These are phyloP conservation scores for Aspergillus pseudonomiae DNA, from an alignment of 2,329 filamentous ascomycete species.

Conservation along the genomic window DNA sequence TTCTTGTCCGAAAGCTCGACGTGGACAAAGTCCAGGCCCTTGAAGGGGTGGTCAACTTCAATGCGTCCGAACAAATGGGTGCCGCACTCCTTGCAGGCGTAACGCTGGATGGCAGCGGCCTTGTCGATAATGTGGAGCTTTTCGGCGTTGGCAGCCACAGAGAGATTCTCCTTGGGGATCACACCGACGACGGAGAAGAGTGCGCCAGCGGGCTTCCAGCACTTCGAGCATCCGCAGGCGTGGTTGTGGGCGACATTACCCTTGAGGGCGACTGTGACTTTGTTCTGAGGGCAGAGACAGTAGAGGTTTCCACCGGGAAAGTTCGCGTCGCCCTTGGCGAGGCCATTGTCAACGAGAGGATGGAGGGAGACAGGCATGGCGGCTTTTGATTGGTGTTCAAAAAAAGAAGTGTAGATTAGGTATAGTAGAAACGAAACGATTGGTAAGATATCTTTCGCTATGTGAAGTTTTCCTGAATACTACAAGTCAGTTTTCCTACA, in stretches of 20 bases:
- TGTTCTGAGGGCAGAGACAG: constrained; percentile 61
- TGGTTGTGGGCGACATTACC: constrained; percentile 69
- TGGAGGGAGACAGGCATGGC: constrained; percentile 53
- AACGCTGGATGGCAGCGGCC: constrained; percentile 61
- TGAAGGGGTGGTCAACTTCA: constrained; percentile 66
- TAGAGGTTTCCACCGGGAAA: constrained; percentile 64
- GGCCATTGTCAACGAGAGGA: constrained; percentile 64
- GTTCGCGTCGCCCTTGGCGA: constrained; percentile 57
- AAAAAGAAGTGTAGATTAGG: neutral
- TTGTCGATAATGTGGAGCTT: constrained; percentile 63
- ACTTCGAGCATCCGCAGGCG: constrained; percentile 72
- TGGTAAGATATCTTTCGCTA: neutral
- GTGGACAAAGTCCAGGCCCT: constrained; percentile 71
- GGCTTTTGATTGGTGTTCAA: neutral
- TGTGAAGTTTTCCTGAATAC: neutral
- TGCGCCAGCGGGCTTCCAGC: constrained; percentile 68
- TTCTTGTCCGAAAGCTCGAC: constrained; percentile 61
- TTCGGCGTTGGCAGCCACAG: constrained; percentile 59
- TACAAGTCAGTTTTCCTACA: neutral
- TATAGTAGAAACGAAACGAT: neutral
- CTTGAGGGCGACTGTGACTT: constrained; percentile 60
- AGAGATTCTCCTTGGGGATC: constrained; percentile 57
- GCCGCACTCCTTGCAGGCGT: constrained; percentile 64
- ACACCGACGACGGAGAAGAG: constrained; percentile 69
- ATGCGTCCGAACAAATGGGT: constrained; percentile 68